These are phyloP conservation scores for Neonectria neomacrospora DNA, from an alignment of 2,329 filamentous ascomycete species.

Conservation along the genomic window DNA sequence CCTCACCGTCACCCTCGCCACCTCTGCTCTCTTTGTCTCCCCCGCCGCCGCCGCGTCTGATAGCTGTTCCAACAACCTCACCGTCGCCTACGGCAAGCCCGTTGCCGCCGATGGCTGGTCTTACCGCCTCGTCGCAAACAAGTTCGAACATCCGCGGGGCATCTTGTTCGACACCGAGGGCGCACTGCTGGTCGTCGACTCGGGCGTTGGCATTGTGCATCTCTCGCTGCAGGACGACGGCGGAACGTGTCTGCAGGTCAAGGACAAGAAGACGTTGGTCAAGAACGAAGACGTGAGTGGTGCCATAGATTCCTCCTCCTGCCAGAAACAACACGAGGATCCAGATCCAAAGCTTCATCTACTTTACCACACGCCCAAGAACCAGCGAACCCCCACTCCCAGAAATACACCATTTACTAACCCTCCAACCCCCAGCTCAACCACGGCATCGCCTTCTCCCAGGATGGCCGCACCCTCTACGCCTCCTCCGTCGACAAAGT, in stretches of 20 bases:
- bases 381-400: background rate
- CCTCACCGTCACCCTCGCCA: background rate
- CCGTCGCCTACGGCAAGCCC: conserved; percentile 51
- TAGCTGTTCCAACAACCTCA: conserved; percentile 50
- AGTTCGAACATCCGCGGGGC: conserved; percentile 55
- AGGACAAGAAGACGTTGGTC: conserved; percentile 51
- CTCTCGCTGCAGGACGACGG: conserved; percentile 55
- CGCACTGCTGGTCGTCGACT: conserved; percentile 58
- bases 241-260: conserved; percentile 54
- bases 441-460: conserved; percentile 65
- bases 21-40: background rate
- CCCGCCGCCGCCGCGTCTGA: background rate
- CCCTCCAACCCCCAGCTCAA: conserved; percentile 55
- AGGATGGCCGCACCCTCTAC: conserved; percentile 64
- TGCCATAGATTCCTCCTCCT: background rate
- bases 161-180: conserved; percentile 59
- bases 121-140: conserved; percentile 55
- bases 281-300: conserved; percentile 49
- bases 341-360: background rate
- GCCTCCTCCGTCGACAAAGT: conserved; percentile 69
- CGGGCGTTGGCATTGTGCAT: conserved; percentile 54
- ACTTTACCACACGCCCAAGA: background rate
- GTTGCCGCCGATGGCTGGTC: conserved; percentile 56
- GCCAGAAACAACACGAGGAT: background rate
- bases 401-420: conserved; percentile 12